Conservation (phyloP, 2,329 filamentous ascomycete genomes). For the Pestalotiopsis sp. region DNA sequence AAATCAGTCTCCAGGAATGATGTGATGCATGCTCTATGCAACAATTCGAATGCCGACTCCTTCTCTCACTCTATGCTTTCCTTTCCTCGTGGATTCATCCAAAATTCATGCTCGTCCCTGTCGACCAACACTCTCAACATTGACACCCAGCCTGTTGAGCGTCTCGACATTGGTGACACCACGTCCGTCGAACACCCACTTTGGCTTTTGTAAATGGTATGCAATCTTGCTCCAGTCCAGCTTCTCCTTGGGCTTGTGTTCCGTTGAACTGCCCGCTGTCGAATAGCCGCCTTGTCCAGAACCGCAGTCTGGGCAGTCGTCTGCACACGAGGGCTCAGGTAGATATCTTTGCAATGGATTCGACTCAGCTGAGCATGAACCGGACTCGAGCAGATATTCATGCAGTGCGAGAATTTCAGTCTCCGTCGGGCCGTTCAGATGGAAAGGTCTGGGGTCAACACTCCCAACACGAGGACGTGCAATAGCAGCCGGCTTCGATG, state of each 20-base stretch:
- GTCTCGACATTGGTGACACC: slow-evolving; percentile 52
- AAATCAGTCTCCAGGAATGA: neutral
- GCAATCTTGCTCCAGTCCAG: slow-evolving; percentile 56
- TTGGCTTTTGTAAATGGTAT: slow-evolving; percentile 52
- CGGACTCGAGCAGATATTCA: slow-evolving; percentile 44
- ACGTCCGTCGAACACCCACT: slow-evolving; percentile 61
- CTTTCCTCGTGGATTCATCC: neutral
- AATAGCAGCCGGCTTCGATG: neutral
- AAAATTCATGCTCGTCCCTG: slow-evolving; percentile 28
- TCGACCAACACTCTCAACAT: slow-evolving; percentile 55
- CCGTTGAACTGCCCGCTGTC: slow-evolving; percentile 45
- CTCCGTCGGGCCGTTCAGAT: slow-evolving; percentile 37
- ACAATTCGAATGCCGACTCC: neutral
- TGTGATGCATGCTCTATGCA: neutral
- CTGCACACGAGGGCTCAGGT: slow-evolving; percentile 45
- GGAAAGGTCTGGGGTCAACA: slow-evolving; percentile 54
- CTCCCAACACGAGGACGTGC: neutral
- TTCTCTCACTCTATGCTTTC: neutral
- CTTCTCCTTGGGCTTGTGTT: slow-evolving; percentile 48
- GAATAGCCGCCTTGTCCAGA: slow-evolving; percentile 42
- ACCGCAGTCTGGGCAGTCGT: slow-evolving; percentile 53
- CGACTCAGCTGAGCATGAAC: slow-evolving; percentile 20
- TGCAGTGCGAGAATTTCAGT: slow-evolving; percentile 51
- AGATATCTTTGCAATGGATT: slow-evolving; percentile 52
- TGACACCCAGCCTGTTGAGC: slow-evolving; percentile 53